Evolutionary conservation across 2,329 filamentous ascomycete species (phyloP).

Genomic region (Alternaria brassicae): DNA sequence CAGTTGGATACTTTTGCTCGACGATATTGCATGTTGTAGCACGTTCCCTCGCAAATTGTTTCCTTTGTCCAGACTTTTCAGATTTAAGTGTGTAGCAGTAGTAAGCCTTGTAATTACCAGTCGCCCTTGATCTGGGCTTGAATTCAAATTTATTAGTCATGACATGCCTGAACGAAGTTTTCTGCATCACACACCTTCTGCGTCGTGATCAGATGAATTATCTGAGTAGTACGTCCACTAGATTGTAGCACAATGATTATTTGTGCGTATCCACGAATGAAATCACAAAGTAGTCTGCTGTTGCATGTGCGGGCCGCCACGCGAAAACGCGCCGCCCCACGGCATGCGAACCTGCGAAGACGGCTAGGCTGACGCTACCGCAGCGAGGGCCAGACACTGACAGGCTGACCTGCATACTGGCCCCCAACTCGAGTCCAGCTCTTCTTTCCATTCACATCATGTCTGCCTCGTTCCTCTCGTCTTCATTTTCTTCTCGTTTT

Average conservation of each 20-base stretch:
- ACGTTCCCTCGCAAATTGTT: conserved; percentile 2
- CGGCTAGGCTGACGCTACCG: neutral
- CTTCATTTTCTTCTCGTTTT: neutral
- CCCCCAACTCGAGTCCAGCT: neutral
- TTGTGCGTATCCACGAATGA: too few species aligned
- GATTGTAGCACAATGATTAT: too few species aligned
- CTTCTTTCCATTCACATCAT: neutral
- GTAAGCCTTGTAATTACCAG: conserved; percentile 10
- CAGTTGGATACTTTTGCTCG: conserved; percentile 8
- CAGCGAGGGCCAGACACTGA: neutral
- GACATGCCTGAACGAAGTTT: neutral
- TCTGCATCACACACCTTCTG: too few species aligned
- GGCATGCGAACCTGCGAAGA: neutral
- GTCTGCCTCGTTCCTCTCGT: neutral
- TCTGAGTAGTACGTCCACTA: too few species aligned
- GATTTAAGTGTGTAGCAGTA: conserved; percentile 9
- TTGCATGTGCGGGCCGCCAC: too few species aligned
- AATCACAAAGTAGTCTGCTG: too few species aligned
- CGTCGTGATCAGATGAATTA: too few species aligned
- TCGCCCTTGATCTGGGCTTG: conserved; percentile 8
- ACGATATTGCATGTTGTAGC: conserved; percentile 10
- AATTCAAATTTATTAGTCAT: conserved; percentile 4
- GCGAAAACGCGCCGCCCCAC: too few species aligned
- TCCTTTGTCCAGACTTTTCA: conserved; percentile 7
- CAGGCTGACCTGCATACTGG: neutral